A percentile compares a stretch with the other conserved stretches of the same genome.
phyloP scores from a whole-genome alignment of 495 filamentous ascomycete genomes.

The Cryomyces minteri region DNA sequence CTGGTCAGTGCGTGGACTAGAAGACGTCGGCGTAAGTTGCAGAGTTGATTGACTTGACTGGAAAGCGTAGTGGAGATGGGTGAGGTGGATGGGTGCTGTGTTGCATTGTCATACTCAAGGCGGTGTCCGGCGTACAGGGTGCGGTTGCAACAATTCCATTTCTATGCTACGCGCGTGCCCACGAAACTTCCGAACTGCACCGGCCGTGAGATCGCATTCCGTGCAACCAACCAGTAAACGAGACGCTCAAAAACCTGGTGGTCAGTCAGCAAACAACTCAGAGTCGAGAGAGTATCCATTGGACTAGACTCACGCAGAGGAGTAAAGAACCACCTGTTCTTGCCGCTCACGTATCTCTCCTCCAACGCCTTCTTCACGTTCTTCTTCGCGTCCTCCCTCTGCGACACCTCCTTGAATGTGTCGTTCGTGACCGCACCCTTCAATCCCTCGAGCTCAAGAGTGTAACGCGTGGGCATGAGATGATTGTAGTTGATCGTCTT shows the following conservation, averaged over 20 bases:
- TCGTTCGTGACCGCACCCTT: slow-evolving; percentile 78
- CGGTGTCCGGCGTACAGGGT: too few relatives aligned
- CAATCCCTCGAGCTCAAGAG: slow-evolving; percentile 89
- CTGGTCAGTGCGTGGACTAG: too few relatives aligned
- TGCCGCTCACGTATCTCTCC: slow-evolving; percentile 94
- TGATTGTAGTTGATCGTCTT: slow-evolving; percentile 99
- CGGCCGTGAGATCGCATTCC: too few relatives aligned
- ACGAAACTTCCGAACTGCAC: too few relatives aligned
- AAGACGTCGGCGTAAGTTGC: too few relatives aligned
- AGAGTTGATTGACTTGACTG: too few relatives aligned
- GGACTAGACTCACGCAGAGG: not conserved
- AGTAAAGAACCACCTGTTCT: slow-evolving; percentile 36
- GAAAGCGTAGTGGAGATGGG: too few relatives aligned
- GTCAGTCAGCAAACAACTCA: not conserved
- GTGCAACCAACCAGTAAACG: not conserved
- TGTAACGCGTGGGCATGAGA: slow-evolving; percentile 99
- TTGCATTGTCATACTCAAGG: too few relatives aligned
- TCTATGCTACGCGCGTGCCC: too few relatives aligned
- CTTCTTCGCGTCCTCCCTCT: slow-evolving; percentile 99
- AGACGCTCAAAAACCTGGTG: not conserved
- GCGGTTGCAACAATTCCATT: too few relatives aligned
- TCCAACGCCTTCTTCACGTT: slow-evolving; percentile 97
- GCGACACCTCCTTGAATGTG: slow-evolving; percentile 97
- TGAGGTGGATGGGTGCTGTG: too few relatives aligned
- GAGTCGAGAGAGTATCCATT: not conserved